Conservation (phyloP, 2,329 filamentous ascomycete species). For the Myriosclerotinia curreyana region DNA sequence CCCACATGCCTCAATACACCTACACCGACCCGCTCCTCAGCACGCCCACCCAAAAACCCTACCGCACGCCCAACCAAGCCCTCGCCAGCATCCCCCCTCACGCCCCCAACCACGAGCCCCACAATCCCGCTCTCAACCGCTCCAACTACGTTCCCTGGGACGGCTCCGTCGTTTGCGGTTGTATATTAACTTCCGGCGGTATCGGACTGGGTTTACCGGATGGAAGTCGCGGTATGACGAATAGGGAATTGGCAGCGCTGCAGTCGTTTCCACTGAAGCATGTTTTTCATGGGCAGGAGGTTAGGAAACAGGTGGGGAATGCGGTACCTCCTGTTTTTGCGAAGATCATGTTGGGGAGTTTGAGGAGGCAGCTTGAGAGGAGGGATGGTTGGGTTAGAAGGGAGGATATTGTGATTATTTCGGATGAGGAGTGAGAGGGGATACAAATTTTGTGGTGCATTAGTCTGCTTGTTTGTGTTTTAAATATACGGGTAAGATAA, state of each 20-base stretch:
- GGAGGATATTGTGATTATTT: not conserved
- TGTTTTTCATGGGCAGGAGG: conserved; percentile 47
- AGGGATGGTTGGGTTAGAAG: conserved; percentile 7
- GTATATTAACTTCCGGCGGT: conserved; percentile 62
- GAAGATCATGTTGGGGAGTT: conserved; percentile 34
- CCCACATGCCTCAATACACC: conserved; percentile 60
- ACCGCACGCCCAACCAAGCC: conserved; percentile 44
- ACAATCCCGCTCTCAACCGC: not conserved
- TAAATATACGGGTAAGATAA: not conserved
- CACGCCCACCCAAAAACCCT: conserved; percentile 45
- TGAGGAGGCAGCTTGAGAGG: conserved; percentile 23
- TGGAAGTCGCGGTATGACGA: conserved; percentile 60
- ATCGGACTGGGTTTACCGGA: conserved; percentile 58
- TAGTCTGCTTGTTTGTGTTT: not conserved
- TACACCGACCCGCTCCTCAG: conserved; percentile 47
- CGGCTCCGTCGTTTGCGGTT: conserved; percentile 46
- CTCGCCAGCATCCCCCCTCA: conserved; percentile 30
- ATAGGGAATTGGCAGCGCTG: conserved; percentile 63
- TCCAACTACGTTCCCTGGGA: conserved; percentile 43
- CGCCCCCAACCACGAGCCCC: conserved; percentile 43
- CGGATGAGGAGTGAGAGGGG: conserved; percentile 5
- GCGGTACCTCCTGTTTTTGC: conserved; percentile 65
- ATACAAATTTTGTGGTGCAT: not conserved
- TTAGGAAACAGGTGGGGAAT: conserved; percentile 71
- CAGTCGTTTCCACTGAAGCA: conserved; percentile 66